phyloP scores from a whole-genome alignment of 2,329 filamentous ascomycete species.

The Sporothrix luriei region DNA sequence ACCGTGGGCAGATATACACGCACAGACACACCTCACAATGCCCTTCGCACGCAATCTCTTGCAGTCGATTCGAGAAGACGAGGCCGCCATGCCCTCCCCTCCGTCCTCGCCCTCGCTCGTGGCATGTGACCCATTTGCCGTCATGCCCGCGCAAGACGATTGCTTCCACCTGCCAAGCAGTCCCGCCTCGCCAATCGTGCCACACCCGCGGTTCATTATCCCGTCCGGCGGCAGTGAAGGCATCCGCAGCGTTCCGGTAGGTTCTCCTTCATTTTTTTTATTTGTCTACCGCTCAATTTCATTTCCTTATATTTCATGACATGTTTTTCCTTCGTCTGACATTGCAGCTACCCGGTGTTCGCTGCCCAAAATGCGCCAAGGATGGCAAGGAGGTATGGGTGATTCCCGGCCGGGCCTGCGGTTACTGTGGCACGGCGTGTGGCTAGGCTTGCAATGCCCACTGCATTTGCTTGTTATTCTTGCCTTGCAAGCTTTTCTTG shows the following conservation, averaged over 20 bases:
- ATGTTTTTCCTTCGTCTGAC: background rate
- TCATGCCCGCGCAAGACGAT: background rate
- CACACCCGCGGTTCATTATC: constrained; percentile 24
- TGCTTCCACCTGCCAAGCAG: background rate
- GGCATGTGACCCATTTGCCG: constrained; percentile 9
- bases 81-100: constrained; percentile 13
- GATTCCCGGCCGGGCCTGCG: constrained; percentile 38
- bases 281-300: no score
- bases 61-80: constrained; percentile 15
- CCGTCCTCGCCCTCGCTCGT: constrained; percentile 8
- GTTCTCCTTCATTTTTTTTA: background rate
- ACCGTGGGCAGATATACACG: background rate
- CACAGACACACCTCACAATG: constrained; percentile 8
- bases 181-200: constrained; percentile 12
- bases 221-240: constrained; percentile 28
- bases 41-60: background rate
- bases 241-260: constrained; percentile 33
- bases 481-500: background rate
- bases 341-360: constrained; percentile 37
- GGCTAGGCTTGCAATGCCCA: constrained; percentile 20
- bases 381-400: constrained; percentile 39
- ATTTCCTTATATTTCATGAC: no score
- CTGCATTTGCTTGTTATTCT: background rate
- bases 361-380: constrained; percentile 38
- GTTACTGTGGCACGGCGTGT: constrained; percentile 38